Conservation (phyloP, 495 filamentous ascomycete species). For the Friedmanniomyces simplex region DNA sequence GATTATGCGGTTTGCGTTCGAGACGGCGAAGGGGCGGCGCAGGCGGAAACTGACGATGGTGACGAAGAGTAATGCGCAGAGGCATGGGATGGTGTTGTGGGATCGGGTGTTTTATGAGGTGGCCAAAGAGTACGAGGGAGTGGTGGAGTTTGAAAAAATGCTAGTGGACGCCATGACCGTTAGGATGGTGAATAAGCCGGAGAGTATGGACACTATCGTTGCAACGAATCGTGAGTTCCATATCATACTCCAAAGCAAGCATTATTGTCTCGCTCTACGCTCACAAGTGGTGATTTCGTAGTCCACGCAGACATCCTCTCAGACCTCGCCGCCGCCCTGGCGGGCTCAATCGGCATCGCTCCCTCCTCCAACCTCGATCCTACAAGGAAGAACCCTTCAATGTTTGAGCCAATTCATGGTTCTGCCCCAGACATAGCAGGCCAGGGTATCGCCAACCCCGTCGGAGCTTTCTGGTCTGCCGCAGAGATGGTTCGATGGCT, state of each 20-base stretch:
- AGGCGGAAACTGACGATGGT: conserved; percentile 35
- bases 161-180: conserved; percentile 37
- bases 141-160: conserved; percentile 33
- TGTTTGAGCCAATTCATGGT: conserved; percentile 62
- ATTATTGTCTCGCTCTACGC: background rate
- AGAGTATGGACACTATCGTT: conserved; percentile 34
- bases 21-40: conserved; percentile 27
- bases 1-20: conserved; percentile 35
- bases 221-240: conserved; percentile 29
- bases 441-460: conserved; percentile 60
- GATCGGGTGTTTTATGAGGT: conserved; percentile 32
- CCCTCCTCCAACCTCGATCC: conserved; percentile 58
- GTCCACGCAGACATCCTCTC: conserved; percentile 35
- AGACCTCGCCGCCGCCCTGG: conserved; percentile 40
- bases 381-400: conserved; percentile 47
- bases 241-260: background rate
- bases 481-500: conserved; percentile 61
- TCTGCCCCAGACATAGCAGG: conserved; percentile 64
- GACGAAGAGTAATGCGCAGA: conserved; percentile 34
- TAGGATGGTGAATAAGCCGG: conserved; percentile 32
- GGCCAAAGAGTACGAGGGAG: conserved; percentile 29
- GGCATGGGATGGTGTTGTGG: conserved; percentile 37
- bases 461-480: conserved; percentile 60
- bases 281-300: background rate
- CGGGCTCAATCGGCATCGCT: conserved; percentile 32